Evolutionary conservation across 192 early-diverging fungal genomes (phyloP), one percentile per base, ranked within the genome.

Genomic region (Coemansia sp.): DNA sequence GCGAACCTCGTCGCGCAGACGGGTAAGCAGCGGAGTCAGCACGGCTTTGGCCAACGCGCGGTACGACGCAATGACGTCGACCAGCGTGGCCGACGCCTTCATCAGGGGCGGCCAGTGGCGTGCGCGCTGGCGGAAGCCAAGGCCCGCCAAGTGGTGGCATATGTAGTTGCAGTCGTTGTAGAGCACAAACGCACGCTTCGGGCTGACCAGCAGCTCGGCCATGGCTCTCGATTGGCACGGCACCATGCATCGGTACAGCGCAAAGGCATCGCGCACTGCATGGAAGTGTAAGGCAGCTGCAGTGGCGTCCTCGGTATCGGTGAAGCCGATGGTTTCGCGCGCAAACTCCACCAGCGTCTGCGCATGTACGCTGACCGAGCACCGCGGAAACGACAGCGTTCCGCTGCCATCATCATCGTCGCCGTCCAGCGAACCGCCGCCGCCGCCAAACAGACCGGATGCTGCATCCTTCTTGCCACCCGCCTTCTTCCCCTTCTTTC

Each of bases 271-370:
- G 36, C 76, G 76, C 50, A 79, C 70, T 0, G 76, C 76, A 17
- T 73, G 54, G 11, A 73, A 65, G 27, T 79, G 63, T 64, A 70
- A 27, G 10, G 67, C 59, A 0, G 63, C 67, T 0, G 67, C 62
- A 14, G 44, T 62, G 4, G 45, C 50, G 42, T 59, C 59, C 15
- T 60, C 61, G 10, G n/a, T 40, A 13, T 45, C 38, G 1, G 65
- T 58, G 27, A 72, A 57, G 2, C 60, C 65, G 15, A 79, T 64
- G 5, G 76, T 79, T 41, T 72, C 76, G 40, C 56, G 66, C 13
- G 70, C 76, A 70, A 79, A 79, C 15, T 79, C 76, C 0, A 73
- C 63, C 47, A 79, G 60, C n/a, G 59, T 65, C 67, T 79, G 76
- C 4, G 76, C 76, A 3, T 68, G 69, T 6, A 58, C 60, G 60